phyloP scores from a whole-genome alignment of 352 stramenopile genomes.

The Stramenopiles sp. region DNA sequence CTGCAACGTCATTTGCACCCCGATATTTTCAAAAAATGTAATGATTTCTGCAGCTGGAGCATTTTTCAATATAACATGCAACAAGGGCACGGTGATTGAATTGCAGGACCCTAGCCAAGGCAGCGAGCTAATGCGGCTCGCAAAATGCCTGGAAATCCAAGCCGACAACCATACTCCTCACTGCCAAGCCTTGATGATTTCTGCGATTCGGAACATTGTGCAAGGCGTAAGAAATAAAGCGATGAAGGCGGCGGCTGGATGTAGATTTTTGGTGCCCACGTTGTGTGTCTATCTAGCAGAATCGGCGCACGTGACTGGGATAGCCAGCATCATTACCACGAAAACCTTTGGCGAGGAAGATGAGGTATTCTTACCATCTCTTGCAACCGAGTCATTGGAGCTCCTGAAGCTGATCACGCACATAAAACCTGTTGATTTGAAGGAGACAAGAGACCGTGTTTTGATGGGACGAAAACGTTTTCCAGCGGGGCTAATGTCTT shows the following conservation, averaged over 20 bases:
- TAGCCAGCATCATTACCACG: neutral
- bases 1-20: neutral
- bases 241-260: neutral
- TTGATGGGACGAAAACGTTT: neutral
- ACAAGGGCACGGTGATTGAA: neutral
- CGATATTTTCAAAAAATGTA: neutral
- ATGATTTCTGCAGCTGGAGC: neutral
- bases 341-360: neutral
- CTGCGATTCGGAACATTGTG: neutral
- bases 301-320: neutral
- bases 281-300: neutral
- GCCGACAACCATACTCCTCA: neutral
- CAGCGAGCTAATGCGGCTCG: neutral
- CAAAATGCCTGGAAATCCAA: neutral
- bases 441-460: neutral
- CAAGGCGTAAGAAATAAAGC: neutral
- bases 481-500: neutral
- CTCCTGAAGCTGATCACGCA: neutral
- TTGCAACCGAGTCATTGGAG: neutral
- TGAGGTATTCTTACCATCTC: neutral
- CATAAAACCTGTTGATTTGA: neutral
- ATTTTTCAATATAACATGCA: neutral
- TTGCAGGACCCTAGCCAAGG: neutral
- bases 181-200: neutral
- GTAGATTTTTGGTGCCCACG: neutral